Evolutionary conservation across 768 basidiomycete species (phyloP).

Genomic region (Collybia sp.): DNA sequence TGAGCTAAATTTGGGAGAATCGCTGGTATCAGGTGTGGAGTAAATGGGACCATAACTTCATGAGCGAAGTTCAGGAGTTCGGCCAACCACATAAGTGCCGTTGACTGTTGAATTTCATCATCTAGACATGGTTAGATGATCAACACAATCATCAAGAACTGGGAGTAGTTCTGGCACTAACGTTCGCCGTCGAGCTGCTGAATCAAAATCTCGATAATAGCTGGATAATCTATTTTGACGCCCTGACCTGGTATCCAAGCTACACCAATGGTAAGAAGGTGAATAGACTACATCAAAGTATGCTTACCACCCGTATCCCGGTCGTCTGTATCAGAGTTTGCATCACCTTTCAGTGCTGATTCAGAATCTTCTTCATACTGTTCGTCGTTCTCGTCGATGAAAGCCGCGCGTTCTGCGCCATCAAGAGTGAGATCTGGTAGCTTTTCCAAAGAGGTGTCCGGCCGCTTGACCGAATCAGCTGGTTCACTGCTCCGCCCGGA

Average conservation of each 20-base stretch:
- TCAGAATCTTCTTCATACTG: constrained; percentile 35
- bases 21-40: constrained; percentile 87
- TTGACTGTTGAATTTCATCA: constrained; percentile 92
- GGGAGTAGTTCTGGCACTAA: constrained; percentile 30
- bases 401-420: constrained; percentile 51
- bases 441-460: constrained; percentile 42
- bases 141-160: constrained; percentile 1
- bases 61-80: constrained; percentile 86
- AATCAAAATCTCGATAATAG: constrained; percentile 91
- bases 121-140: constrained; percentile 40
- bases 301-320: constrained; percentile 61
- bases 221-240: constrained; percentile 83
- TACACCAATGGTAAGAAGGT: constrained; percentile 20
- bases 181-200: constrained; percentile 82
- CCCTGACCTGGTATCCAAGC: constrained; percentile 95
- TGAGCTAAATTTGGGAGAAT: constrained; percentile 95
- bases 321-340: constrained; percentile 43
- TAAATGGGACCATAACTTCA: constrained; percentile 92
- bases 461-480: constrained; percentile 36
- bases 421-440: constrained; percentile 57
- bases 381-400: constrained; percentile 50
- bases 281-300: constrained; percentile 1
- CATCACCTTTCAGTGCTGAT: constrained; percentile 36
- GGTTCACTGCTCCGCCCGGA: constrained; percentile 25
- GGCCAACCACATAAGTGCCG: constrained; percentile 89